Percentiles rank a stretch among this genome's conserved stretches.
These are phyloP conservation scores for Podaxis rugospora DNA, from an alignment of 768 basidiomycete species.

Conservation along the genomic window DNA sequence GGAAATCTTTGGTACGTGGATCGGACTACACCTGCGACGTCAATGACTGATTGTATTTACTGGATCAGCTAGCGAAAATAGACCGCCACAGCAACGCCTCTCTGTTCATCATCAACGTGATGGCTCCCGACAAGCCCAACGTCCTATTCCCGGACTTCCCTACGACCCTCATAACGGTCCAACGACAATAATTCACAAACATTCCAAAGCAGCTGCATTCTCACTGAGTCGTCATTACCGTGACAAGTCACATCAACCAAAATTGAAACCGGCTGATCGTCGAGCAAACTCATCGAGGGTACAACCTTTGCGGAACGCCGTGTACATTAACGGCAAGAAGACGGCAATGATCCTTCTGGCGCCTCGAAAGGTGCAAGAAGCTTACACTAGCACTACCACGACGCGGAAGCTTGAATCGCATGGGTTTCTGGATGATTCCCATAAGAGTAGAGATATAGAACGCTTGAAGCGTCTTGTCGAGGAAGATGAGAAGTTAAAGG, in stretches of 20 bases:
- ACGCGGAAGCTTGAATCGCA: conserved; percentile 65
- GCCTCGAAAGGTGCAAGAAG: conserved; percentile 71
- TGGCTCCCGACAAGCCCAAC: neutral
- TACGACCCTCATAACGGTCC: conserved; percentile 51
- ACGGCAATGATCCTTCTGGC: conserved; percentile 62
- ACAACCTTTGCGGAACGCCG: conserved; percentile 14
- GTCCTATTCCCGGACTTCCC: conserved; percentile 27
- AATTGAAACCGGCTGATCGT: conserved; percentile 13
- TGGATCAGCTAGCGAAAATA: conserved; percentile 7
- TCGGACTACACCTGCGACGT: neutral
- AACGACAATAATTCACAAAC: conserved; percentile 70
- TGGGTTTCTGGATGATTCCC: conserved; percentile 53
- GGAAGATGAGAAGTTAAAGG: conserved; percentile 20
- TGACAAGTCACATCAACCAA: conserved; percentile 10
- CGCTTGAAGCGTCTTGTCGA: conserved; percentile 7
- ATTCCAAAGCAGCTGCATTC: conserved; percentile 75
- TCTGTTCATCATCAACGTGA: conserved; percentile 49
- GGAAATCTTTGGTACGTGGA: conserved; percentile 1
- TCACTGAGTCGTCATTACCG: conserved; percentile 69
- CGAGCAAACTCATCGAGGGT: conserved; percentile 21
- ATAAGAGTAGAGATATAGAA: conserved; percentile 30
- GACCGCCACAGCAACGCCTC: conserved; percentile 57
- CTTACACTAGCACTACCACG: conserved; percentile 72
- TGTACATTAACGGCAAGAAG: conserved; percentile 23
- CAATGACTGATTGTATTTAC: neutral